phyloP scores from a whole-genome alignment of 768 basidiomycete species.

The Tulasnella sp. region DNA sequence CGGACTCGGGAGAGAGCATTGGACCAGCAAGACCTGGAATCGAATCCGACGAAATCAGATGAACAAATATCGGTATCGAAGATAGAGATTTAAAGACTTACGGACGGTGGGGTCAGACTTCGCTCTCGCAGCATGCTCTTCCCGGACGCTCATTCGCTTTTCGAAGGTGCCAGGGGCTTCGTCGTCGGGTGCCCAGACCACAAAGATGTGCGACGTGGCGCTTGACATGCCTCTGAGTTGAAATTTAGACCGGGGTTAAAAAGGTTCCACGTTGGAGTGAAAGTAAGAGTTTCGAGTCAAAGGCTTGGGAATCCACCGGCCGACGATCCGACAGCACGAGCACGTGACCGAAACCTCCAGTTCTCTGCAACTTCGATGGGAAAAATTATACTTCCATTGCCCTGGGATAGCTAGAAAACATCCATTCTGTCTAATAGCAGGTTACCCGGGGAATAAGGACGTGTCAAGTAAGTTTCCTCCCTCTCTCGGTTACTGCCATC shows the following conservation, averaged over 20 bases:
- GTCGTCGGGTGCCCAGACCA: conserved; percentile 66
- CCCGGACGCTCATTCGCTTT: conserved; percentile 54
- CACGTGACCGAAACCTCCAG: too few relatives aligned
- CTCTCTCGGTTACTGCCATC: too few relatives aligned
- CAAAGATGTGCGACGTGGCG: conserved; percentile 35
- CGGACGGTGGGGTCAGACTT: conserved; percentile 30
- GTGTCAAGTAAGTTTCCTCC: too few relatives aligned
- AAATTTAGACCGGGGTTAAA: neutral
- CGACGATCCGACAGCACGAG: too few relatives aligned
- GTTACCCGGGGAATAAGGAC: too few relatives aligned
- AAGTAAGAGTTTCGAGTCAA: neutral
- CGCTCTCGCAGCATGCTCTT: conserved; percentile 45
- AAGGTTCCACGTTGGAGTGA: neutral
- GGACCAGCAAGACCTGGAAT: conserved; percentile 54
- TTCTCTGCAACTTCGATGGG: too few relatives aligned
- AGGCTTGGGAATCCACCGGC: too few relatives aligned
- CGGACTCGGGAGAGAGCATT: conserved; percentile 51
- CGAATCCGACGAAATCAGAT: neutral
- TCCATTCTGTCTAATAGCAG: too few relatives aligned
- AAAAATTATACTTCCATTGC: too few relatives aligned
- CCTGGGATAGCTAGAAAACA: too few relatives aligned
- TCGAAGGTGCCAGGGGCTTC: conserved; percentile 54
- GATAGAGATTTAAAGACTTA: conserved; percentile 25
- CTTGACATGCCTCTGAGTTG: neutral
- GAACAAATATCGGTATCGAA: neutral